Conservation (phyloP, 1,284 basidiomycete genomes). For the Papiliotrema terrestris region DNA sequence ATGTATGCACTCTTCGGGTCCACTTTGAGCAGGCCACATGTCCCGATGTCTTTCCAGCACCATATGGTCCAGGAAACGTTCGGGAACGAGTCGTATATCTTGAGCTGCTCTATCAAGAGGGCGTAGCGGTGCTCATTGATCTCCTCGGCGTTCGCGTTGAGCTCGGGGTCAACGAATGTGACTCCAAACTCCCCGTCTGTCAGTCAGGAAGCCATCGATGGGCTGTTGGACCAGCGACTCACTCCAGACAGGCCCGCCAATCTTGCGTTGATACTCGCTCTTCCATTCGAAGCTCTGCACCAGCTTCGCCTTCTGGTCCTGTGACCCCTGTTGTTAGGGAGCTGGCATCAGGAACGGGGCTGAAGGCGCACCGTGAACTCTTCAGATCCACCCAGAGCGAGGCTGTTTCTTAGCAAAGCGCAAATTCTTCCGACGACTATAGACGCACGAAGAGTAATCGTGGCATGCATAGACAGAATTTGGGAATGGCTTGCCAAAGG, state of each 20-base stretch:
- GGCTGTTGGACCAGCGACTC: too few relatives aligned
- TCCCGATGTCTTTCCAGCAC: slow-evolving; percentile 78
- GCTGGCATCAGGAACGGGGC: too few relatives aligned
- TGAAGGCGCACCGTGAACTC: slow-evolving; percentile 32
- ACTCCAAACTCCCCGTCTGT: slow-evolving; percentile 60
- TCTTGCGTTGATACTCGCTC: slow-evolving; percentile 31
- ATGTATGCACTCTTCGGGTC: slow-evolving; percentile 61
- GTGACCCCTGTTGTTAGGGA: slow-evolving; percentile 65
- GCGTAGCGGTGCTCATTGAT: slow-evolving; percentile 64
- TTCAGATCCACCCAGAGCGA: slow-evolving; percentile 61
- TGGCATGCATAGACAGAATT: slow-evolving; percentile 73
- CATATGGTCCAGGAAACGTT: slow-evolving; percentile 69
- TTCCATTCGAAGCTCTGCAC: slow-evolving; percentile 59
- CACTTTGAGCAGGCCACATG: slow-evolving; percentile 72
- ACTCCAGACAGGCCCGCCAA: slow-evolving; percentile 17
- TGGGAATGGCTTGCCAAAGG: slow-evolving; percentile 58
- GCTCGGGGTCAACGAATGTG: slow-evolving; percentile 33
- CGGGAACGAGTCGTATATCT: slow-evolving; percentile 60
- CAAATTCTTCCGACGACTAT: too few relatives aligned
- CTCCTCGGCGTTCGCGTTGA: slow-evolving; percentile 51
- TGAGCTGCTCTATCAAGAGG: slow-evolving; percentile 69
- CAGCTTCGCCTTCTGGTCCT: slow-evolving; percentile 25
- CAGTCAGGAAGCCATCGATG: slow-evolving; percentile 6
- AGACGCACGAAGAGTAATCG: slow-evolving; percentile 63
- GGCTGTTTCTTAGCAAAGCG: too few relatives aligned